Evolutionary conservation across 1,284 basidiomycete species (phyloP).

Genomic region (Ustilago tritici): DNA sequence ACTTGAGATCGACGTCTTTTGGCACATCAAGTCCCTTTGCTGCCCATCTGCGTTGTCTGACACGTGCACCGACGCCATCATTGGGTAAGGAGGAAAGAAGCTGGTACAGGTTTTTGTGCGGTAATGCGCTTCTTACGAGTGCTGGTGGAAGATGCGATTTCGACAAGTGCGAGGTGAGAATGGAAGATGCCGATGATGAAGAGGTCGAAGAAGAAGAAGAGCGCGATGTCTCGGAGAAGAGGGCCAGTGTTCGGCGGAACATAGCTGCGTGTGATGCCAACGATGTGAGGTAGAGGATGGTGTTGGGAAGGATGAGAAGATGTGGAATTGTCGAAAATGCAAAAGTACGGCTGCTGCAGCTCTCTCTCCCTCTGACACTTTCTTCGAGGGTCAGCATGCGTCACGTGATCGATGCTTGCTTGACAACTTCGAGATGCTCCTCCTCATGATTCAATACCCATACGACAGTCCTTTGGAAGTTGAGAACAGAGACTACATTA

Average conservation of each 20-base stretch:
- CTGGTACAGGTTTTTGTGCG: slow-evolving; percentile 56
- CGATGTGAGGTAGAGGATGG: slow-evolving; percentile 9
- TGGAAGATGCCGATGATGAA: slow-evolving; percentile 9
- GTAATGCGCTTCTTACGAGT: slow-evolving; percentile 21
- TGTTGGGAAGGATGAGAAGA: slow-evolving; percentile 22
- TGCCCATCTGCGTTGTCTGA: slow-evolving; percentile 48
- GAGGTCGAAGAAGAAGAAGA: neutral
- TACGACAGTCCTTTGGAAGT: neutral
- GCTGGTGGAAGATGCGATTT: slow-evolving; percentile 32
- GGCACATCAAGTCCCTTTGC: slow-evolving; percentile 50
- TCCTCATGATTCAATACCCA: too few relatives aligned
- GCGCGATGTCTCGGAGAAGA: slow-evolving; percentile 21
- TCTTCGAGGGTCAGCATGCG: neutral
- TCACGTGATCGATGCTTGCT: slow-evolving; percentile 10
- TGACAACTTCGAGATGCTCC: neutral
- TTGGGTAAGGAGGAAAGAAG: slow-evolving; percentile 50
- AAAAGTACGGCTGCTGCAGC: neutral
- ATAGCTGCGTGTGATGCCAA: slow-evolving; percentile 1
- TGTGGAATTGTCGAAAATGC: neutral
- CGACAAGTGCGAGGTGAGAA: slow-evolving; percentile 41
- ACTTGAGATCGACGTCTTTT: slow-evolving; percentile 20
- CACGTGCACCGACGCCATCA: slow-evolving; percentile 45
- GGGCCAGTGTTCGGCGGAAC: slow-evolving; percentile 36
- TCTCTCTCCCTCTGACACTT: too few relatives aligned
- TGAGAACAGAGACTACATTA: slow-evolving; percentile 9